These are phyloP conservation scores for Salix brachista DNA, from an alignment of 345 rosid genomes.

Conservation along the genomic window DNA sequence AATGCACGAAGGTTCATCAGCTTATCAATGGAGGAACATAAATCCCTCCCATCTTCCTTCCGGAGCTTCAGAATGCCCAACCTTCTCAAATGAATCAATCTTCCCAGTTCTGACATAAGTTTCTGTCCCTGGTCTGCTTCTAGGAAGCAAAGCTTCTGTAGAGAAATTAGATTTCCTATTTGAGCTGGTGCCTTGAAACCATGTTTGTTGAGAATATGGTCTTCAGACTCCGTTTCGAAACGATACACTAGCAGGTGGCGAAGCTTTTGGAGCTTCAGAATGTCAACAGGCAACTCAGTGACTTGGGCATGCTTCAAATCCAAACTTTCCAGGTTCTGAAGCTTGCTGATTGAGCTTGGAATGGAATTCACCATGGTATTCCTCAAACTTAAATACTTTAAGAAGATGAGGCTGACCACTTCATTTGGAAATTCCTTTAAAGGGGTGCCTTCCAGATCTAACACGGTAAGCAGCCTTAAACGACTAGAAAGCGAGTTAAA, in stretches of 20 bases:
- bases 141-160: conserved; percentile 21
- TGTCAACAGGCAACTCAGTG: neutral
- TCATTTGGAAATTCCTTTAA: neutral
- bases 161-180: conserved; percentile 7
- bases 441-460: conserved; percentile 6
- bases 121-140: conserved; percentile 9
- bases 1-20: conserved; percentile 17
- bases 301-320: conserved; percentile 9
- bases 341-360: conserved; percentile 3
- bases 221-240: neutral
- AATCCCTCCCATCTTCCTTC: conserved; percentile 10
- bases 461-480: conserved; percentile 1
- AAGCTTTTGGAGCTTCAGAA: conserved; percentile 13
- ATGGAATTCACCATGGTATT: neutral
- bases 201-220: neutral
- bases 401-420: neutral
- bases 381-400: conserved; percentile 11
- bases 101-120: conserved; percentile 13
- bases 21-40: conserved; percentile 24
- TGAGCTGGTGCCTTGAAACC: conserved; percentile 1
- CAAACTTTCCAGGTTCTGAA: conserved; percentile 8
- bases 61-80: conserved; percentile 18
- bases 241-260: conserved; percentile 9
- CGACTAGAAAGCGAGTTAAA: neutral
- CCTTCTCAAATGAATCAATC: conserved; percentile 14